Evolutionary conservation across 805 yeast species (phyloP).

Genomic region (Isabelozyma gotoi): DNA sequence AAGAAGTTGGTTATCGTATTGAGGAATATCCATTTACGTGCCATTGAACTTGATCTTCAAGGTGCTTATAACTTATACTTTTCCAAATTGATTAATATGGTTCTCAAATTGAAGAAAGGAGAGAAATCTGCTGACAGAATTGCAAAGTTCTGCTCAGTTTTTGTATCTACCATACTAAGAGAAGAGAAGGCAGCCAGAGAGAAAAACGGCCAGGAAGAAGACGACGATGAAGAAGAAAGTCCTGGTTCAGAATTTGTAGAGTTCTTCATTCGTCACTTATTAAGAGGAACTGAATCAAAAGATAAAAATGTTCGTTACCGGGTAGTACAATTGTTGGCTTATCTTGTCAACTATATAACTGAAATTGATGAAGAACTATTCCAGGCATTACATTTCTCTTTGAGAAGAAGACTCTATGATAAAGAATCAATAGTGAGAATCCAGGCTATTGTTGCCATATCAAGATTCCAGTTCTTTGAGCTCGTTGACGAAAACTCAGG

Average conservation of each 20-base stretch:
- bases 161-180: conserved; percentile 45
- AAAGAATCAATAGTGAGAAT: conserved; percentile 76
- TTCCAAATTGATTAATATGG: conserved; percentile 59
- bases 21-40: conserved; percentile 55
- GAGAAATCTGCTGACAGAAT: conserved; percentile 75
- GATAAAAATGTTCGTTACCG: conserved; percentile 78
- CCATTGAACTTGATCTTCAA: conserved; percentile 51
- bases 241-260: conserved; percentile 56
- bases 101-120: conserved; percentile 65
- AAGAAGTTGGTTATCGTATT: conserved; percentile 67
- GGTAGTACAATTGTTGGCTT: conserved; percentile 72
- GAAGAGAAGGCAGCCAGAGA: conserved; percentile 20
- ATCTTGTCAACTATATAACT: conserved; percentile 66
- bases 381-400: conserved; percentile 57
- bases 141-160: conserved; percentile 65
- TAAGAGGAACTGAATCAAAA: conserved; percentile 77
- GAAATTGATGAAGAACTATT: conserved; percentile 75
- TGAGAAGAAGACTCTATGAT: conserved; percentile 66
- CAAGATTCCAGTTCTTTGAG: conserved; percentile 63
- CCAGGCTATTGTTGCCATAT: conserved; percentile 79
- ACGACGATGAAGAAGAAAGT: conserved; percentile 38
- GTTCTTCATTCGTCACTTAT: conserved; percentile 59
- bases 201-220: conserved; percentile 23
- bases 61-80: conserved; percentile 62
- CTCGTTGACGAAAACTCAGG: conserved; percentile 28